Evolutionary conservation across 2,329 filamentous ascomycete species (phyloP).

Genomic region (Xylaria multiplex): DNA sequence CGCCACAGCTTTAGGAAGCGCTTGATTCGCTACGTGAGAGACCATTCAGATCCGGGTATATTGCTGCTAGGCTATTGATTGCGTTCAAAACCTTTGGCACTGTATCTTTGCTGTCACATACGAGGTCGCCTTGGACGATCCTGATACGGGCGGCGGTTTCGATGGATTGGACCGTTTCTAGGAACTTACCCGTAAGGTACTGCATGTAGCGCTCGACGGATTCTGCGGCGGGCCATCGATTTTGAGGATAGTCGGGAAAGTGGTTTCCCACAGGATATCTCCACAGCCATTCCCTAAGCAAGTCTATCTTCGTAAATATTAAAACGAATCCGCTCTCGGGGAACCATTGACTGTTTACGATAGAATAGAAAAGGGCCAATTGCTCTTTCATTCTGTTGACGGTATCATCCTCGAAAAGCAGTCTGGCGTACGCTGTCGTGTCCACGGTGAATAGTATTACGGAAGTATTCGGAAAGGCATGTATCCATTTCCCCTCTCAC

Average conservation of each 20-base stretch:
- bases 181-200: constrained; percentile 9
- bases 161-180: neutral
- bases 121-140: constrained; percentile 3
- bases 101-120: neutral
- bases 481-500: neutral
- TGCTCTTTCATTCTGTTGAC: constrained; percentile 7
- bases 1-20: no score
- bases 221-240: neutral
- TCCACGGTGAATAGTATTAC: constrained; percentile 15
- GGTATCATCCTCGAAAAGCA: neutral
- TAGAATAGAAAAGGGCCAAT: neutral
- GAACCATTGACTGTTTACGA: constrained; percentile 10
- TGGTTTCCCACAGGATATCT: neutral
- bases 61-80: neutral
- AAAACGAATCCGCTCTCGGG: neutral
- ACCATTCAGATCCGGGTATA: neutral
- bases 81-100: neutral
- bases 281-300: constrained; percentile 3
- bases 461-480: neutral
- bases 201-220: constrained; percentile 4
- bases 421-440: neutral
- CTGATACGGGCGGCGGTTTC: neutral
- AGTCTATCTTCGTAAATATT: constrained; percentile 16
- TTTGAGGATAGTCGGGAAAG: neutral
- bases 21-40: neutral